A percentile compares a stretch with the other conserved stretches of the same genome.
These are phyloP conservation scores for Leishmania arabica DNA, from an alignment of 208 protist species.

Conservation along the genomic window DNA sequence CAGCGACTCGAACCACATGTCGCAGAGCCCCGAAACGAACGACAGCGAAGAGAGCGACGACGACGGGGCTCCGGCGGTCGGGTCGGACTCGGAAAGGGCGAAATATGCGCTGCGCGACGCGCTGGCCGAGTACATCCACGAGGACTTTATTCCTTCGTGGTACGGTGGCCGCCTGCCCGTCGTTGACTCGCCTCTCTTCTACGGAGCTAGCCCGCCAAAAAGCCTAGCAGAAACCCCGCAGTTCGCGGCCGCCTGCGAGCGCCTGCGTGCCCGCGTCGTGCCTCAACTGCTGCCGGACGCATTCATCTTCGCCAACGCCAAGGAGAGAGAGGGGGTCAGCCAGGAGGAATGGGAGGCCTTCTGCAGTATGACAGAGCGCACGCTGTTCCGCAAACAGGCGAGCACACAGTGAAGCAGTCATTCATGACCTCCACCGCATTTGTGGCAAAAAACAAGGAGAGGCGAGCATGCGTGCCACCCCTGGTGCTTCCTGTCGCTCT, in stretches of 20 bases:
- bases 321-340: constrained; percentile 32
- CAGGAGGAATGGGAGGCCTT: constrained; percentile 39
- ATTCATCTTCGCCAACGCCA: constrained; percentile 36
- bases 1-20: constrained; percentile 12
- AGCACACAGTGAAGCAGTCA: not conserved
- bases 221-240: constrained; percentile 23
- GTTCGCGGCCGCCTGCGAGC: constrained; percentile 29
- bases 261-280: constrained; percentile 32
- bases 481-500: not conserved
- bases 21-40: constrained; percentile 10
- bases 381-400: constrained; percentile 12
- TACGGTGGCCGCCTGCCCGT: constrained; percentile 45
- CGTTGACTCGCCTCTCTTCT: constrained; percentile 35
- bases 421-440: not conserved
- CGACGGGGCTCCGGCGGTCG: not conserved
- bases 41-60: constrained; percentile 42
- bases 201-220: constrained; percentile 35
- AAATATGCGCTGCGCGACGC: constrained; percentile 44
- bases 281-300: constrained; percentile 50
- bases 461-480: not conserved
- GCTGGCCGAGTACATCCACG: constrained; percentile 45
- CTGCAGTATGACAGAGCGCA: constrained; percentile 2
- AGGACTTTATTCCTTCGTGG: constrained; percentile 46
- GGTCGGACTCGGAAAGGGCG: constrained; percentile 22
- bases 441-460: not conserved